A percentile compares a stretch with the other conserved stretches of the same genome.
Evolutionary conservation across 2,329 filamentous ascomycete species (phyloP).

Genomic region (Arthrobotrys conoides): DNA sequence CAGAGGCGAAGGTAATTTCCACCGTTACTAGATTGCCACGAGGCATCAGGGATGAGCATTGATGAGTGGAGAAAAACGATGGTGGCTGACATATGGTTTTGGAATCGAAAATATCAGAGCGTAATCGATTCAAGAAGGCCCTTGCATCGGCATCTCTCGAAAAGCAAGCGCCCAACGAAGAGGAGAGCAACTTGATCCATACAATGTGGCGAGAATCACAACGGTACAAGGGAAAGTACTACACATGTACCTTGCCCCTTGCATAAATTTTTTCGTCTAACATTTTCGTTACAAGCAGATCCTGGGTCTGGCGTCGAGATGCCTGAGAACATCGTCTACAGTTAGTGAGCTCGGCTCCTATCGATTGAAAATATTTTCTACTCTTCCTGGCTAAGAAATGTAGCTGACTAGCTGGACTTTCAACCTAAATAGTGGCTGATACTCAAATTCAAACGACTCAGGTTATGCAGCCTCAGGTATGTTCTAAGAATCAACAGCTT

Average conservation of each 20-base stretch:
- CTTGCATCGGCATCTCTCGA: slow-evolving; percentile 74
- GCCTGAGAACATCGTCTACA: slow-evolving; percentile 72
- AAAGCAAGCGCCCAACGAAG: slow-evolving; percentile 77
- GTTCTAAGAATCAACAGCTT: slow-evolving; percentile 68
- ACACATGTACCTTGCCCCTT: slow-evolving; percentile 32
- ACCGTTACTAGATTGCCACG: slow-evolving; percentile 12
- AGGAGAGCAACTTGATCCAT: slow-evolving; percentile 80
- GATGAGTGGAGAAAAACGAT: slow-evolving; percentile 4
- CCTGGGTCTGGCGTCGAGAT: slow-evolving; percentile 59
- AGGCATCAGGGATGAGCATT: slow-evolving; percentile 21
- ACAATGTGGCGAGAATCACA: slow-evolving; percentile 79
- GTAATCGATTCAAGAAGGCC: slow-evolving; percentile 78
- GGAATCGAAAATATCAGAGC: slow-evolving; percentile 47
- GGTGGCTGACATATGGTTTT: slow-evolving; percentile 22
- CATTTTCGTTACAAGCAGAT: slow-evolving; percentile 54
- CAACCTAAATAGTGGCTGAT: slow-evolving; percentile 70
- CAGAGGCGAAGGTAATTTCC: slow-evolving; percentile 73
- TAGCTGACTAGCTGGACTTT: slow-evolving; percentile 6
- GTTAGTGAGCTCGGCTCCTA: slow-evolving; percentile 65
- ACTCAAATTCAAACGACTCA: slow-evolving; percentile 76
- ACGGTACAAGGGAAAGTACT: slow-evolving; percentile 72
- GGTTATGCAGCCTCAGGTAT: slow-evolving; percentile 82
- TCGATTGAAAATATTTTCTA: neutral
- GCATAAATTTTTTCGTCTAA: slow-evolving; percentile 27
- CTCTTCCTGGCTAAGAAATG: slow-evolving; percentile 6